phyloP scores from a whole-genome alignment of 352 stramenopile species.

The Pythium biforme region DNA sequence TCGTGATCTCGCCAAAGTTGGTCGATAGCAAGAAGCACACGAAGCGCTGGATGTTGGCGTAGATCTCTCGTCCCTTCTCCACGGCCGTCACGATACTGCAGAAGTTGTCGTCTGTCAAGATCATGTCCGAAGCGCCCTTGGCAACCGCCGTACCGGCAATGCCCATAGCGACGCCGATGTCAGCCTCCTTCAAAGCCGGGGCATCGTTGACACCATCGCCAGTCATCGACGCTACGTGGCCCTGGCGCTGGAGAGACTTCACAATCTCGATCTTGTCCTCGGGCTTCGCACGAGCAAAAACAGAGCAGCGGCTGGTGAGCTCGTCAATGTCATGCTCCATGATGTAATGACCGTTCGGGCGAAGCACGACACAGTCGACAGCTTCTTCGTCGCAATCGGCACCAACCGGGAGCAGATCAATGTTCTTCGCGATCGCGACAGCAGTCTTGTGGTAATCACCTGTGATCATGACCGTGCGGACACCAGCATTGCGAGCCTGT shows the following conservation, averaged over 20 bases:
- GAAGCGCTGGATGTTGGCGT: constrained; percentile 98
- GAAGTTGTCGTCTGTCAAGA: constrained; percentile 98
- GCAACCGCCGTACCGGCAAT: constrained; percentile 97
- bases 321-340: constrained; percentile 84
- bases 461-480: constrained; percentile 92
- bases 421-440: constrained; percentile 91
- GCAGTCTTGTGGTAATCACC: constrained; percentile 95
- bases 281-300: constrained; percentile 95
- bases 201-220: constrained; percentile 93
- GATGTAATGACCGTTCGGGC: constrained; percentile 48
- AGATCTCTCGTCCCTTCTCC: constrained; percentile 95
- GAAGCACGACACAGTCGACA: constrained; percentile 68
- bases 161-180: constrained; percentile 98
- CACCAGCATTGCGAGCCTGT: constrained; percentile 41
- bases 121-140: constrained; percentile 98
- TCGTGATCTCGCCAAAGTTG: constrained; percentile 94
- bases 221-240: constrained; percentile 88
- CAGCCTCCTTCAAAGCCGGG: constrained; percentile 90
- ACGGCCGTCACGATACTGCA: constrained; percentile 96
- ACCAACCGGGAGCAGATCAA: constrained; percentile 85
- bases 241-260: constrained; percentile 90
- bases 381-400: constrained; percentile 61
- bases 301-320: constrained; percentile 70
- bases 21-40: constrained; percentile 98
- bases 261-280: constrained; percentile 97